Percentiles rank a stretch among this genome's conserved stretches.
Conservation (phyloP, 169 alveolate species). For the Plasmodium berghei region DNA sequence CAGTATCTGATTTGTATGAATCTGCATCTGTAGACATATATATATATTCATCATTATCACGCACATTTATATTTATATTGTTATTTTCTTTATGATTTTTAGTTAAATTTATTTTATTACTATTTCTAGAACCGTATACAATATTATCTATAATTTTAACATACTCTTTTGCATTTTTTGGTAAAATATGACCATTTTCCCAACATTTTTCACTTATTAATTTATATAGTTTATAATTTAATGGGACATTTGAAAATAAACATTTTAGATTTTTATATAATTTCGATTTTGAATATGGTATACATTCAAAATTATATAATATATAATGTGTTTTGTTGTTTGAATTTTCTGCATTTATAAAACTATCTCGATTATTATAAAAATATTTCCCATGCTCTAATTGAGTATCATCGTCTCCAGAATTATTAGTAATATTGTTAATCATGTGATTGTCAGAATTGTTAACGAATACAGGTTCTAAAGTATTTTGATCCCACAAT, state of each 20-base stretch:
- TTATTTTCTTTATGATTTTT: not conserved
- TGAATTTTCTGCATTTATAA: no score
- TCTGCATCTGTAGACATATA: slow-evolving; percentile 55
- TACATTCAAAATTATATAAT: no score
- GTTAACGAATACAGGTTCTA: no score
- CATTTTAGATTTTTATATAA: slow-evolving; percentile 5
- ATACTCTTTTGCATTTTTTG: no score
- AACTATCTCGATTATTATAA: no score
- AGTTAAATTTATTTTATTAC: not conserved
- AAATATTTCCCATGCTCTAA: no score
- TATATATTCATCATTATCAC: slow-evolving; percentile 26
- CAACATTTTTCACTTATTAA: not conserved
- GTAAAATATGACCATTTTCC: no score
- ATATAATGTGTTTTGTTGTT: no score
- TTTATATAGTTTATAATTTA: slow-evolving; percentile 6
- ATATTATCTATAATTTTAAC: not conserved
- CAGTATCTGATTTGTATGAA: slow-evolving; percentile 61
- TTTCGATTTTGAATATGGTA: not conserved
- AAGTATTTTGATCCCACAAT: no score
- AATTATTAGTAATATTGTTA: no score
- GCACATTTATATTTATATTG: not conserved
- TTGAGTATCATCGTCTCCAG: no score
- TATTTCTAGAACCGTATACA: not conserved
- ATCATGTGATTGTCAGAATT: no score
- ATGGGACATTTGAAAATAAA: slow-evolving; percentile 29